Base-by-base conservation (phyloP, 2,329 filamentous ascomycete species). In the Leptographium flavum region DNA sequence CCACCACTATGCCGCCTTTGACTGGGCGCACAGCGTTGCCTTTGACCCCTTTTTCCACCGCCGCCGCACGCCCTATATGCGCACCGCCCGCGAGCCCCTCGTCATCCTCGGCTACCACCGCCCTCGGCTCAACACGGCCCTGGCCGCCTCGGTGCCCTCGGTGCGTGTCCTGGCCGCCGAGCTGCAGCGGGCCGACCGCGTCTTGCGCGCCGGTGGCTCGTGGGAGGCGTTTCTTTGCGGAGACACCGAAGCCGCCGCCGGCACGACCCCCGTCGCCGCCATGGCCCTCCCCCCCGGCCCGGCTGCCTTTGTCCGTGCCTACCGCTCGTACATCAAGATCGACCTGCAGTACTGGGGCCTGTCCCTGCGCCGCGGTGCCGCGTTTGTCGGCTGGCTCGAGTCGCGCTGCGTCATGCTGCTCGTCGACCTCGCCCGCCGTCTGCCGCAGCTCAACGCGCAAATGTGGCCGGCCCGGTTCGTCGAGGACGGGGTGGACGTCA, bases 341-440 rank as follows among this genome's bases (percentile, higher is more conserved):
- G 72, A 79, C 46, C 66, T 75, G 1, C 74, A 79, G 39, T 83
- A 79, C 57, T 83, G 79, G 79, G 77, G 76, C 1, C 60, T 69
- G 7, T 75, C 74, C 2, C 59, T 68, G 1, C 60, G 66, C 1
- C 74, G 70, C 45, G 73, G 75, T 1, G 71, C 69, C 19, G 62
- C 65, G 13, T 68, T 80, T 40, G 61, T 81, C 0, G 74, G 74
- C 11, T 82, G 78, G 78, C 57, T 83, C 2, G 78, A 82, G 53
- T 79, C 74, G 8, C 67, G 73, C 45, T 76, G 71, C 45, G 65
- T 76, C 2, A 61, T 66, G 47, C 60, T 83, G 30, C 65, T 82
- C 19, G 70, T 75, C 49, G 77, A 81, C 48, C 60, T 83, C 17
- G 63, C 73, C 47, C 68, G 68, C 40, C 67, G 67, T 13, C 56